Base-by-base conservation (phyloP, 176 grass and related monocot genomes). In the Eragrostis nindensis region DNA sequence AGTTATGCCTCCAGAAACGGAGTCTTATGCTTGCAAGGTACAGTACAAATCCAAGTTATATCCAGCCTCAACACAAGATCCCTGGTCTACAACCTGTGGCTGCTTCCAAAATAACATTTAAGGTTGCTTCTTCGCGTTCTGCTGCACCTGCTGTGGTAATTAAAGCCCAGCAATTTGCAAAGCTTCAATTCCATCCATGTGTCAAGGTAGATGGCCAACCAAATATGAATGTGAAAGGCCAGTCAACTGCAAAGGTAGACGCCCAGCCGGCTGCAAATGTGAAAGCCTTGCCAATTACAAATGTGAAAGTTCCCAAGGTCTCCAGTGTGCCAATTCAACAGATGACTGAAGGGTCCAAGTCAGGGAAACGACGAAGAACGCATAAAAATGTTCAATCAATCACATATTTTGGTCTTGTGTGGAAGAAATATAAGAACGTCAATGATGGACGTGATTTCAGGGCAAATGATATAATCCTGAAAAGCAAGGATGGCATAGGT, bases 351-450 rank as follows among this genome's bases (percentile, higher is more conserved):
- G 77, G 66, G 29, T 63, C 86, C 8, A 89, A 91, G 61, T 19
- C 68, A 64, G 89, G 75, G 25, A 82, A 75, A 67, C 83, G 48
- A 67, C 83, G 48, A 0, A 88, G 29, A 82, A 95, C 91, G 85
- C 73, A 8, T 45, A 85, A 85, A 83, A 85, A 80, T 30, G 26
- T 69, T 54, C 86, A 88, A 68, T 83, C 86, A 36, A 90, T 90
- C 39, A 85, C 74, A 71, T 91, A 81, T 82, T 98, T 89, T 83
- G 96, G 96, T 80, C 92, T 99, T 0, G 80, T 94, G 47, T 99
- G 92, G 92, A 99, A 87, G 86, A 85, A 77, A 82, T 78, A 80
- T 50, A 89, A 83, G 48, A 85, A 22, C 19, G 88, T 85, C 19
- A 77, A 46, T 55, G 77, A 78, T 42, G 88, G 86, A 68, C 67